Conservation (phyloP, 257 asterid genomes). For the Haberlea rhodopensis region DNA sequence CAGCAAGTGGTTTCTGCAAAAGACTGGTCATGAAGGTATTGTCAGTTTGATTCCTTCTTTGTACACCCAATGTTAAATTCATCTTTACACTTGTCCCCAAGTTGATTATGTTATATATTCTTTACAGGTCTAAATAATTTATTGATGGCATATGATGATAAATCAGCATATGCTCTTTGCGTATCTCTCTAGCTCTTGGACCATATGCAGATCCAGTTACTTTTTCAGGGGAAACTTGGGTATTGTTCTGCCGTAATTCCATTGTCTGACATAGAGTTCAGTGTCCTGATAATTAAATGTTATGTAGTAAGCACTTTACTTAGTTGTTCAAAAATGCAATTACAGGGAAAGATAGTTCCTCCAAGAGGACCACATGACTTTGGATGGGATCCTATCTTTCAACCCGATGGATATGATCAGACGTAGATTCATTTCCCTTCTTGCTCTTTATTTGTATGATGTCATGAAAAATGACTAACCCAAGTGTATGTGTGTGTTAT, state of each 20-base stretch:
- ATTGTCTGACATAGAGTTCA: not conserved
- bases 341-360: constrained; percentile 91
- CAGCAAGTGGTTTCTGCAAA: constrained; percentile 96
- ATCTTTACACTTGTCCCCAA: constrained; percentile 8
- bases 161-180: constrained; percentile 94
- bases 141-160: constrained; percentile 92
- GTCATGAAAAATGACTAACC: constrained; percentile 16
- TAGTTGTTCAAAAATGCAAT: constrained; percentile 12
- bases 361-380: constrained; percentile 87
- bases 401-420: constrained; percentile 80
- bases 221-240: constrained; percentile 76
- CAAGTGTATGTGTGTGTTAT: constrained; percentile 23
- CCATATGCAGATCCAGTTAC: constrained; percentile 82
- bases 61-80: constrained; percentile 8
- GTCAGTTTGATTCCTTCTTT: constrained; percentile 5
- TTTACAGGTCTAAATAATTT: constrained; percentile 79
- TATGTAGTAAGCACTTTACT: not conserved
- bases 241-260: constrained; percentile 28
- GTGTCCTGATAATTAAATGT: not conserved
- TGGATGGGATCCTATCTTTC: constrained; percentile 97
- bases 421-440: constrained; percentile 46
- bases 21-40: constrained; percentile 89
- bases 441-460: constrained; percentile 14
- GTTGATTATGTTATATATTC: constrained; percentile 11
- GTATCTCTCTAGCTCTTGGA: constrained; percentile 83